These are phyloP conservation scores for Croton setiger DNA, from an alignment of 441 rosid species.

Conservation along the genomic window DNA sequence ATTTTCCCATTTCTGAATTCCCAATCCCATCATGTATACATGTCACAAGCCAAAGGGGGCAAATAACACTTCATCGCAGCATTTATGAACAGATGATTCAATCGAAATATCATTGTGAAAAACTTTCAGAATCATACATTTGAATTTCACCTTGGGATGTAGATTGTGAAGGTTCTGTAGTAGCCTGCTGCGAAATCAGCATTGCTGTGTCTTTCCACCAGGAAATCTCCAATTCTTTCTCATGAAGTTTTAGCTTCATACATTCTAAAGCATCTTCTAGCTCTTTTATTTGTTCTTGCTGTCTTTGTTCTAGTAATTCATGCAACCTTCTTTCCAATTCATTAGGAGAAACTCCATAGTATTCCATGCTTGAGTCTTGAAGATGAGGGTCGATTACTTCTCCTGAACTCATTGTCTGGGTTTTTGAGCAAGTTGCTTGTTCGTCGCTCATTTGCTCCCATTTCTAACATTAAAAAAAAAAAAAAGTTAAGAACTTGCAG, in stretches of 20 bases:
- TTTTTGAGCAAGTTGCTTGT: conserved; percentile 22
- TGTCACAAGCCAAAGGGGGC: neutral
- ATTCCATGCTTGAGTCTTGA: conserved; percentile 28
- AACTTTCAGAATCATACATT: neutral
- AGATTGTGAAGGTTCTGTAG: conserved; percentile 33
- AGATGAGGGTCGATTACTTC: conserved; percentile 42
- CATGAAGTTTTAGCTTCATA: conserved; percentile 38
- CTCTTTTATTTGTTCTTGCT: conserved; percentile 63
- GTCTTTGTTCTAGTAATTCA: conserved; percentile 61
- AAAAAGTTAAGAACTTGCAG: neutral
- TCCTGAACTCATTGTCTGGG: conserved; percentile 27
- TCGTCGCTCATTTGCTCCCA: conserved; percentile 26
- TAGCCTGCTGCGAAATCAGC: conserved; percentile 45
- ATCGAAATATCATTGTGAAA: conserved; percentile 3
- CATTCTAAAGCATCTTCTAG: conserved; percentile 53
- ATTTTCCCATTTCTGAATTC: no score
- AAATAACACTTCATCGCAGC: conserved; percentile 10
- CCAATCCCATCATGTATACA: neutral
- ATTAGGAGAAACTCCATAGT: conserved; percentile 50
- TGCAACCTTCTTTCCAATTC: conserved; percentile 70
- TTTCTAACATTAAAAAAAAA: neutral
- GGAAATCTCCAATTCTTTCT: conserved; percentile 61
- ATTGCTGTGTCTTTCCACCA: conserved; percentile 81
- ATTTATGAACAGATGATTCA: conserved; percentile 7
- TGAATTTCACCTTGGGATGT: conserved; percentile 22